A percentile compares a stretch with the other conserved stretches of the same genome.
Conservation (phyloP, 768 basidiomycete species). For the Gautieria morchelliformis region DNA sequence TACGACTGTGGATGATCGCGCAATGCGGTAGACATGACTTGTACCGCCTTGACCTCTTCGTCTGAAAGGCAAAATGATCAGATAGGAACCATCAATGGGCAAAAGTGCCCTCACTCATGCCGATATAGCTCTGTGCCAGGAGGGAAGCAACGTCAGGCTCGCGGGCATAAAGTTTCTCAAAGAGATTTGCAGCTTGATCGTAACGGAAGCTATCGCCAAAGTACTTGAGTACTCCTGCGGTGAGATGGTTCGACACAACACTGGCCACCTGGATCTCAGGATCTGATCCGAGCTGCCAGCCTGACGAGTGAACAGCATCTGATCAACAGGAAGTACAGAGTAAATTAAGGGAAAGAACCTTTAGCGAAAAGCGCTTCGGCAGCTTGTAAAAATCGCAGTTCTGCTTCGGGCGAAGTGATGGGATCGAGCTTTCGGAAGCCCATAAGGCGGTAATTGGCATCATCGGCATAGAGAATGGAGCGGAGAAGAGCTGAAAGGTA, state of each 20-base stretch:
- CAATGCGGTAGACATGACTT: constrained; percentile 82
- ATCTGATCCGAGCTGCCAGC: constrained; percentile 98
- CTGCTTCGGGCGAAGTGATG: constrained; percentile 80
- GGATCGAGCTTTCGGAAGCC: constrained; percentile 95
- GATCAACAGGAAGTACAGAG: background rate
- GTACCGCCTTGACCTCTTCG: constrained; percentile 96
- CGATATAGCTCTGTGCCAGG: constrained; percentile 83
- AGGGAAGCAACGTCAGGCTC: constrained; percentile 88
- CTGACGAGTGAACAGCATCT: constrained; percentile 29
- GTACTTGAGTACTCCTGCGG: constrained; percentile 91
- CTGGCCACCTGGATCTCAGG: constrained; percentile 99
- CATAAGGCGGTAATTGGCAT: constrained; percentile 82
- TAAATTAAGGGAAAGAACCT: constrained; percentile 34
- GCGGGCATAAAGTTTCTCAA: constrained; percentile 77
- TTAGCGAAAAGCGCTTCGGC: constrained; percentile 85
- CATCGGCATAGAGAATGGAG: constrained; percentile 92
- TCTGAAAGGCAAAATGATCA: constrained; percentile 37
- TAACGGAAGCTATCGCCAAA: constrained; percentile 87
- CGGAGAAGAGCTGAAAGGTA: constrained; percentile 89
- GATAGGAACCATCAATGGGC: background rate
- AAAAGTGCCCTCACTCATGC: constrained; percentile 72
- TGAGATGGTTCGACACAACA: constrained; percentile 91
- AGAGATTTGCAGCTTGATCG: constrained; percentile 84
- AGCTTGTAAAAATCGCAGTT: constrained; percentile 82
- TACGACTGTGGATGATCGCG: constrained; percentile 85